phyloP scores from a whole-genome alignment of 441 rosid species.

The Croton setiger region DNA sequence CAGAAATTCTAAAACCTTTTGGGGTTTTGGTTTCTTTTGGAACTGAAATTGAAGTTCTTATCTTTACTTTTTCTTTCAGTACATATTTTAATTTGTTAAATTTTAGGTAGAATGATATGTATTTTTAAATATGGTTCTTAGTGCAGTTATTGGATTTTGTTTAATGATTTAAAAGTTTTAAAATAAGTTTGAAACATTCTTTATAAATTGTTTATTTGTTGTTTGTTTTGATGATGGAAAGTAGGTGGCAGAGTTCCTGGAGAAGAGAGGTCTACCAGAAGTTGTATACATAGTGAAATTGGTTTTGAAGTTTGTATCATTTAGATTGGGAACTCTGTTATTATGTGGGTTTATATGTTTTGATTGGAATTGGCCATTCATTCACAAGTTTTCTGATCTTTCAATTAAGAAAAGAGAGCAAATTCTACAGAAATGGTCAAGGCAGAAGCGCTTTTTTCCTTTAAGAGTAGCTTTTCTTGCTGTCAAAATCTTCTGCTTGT shows the following conservation, averaged over 20 bases:
- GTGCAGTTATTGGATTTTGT: neutral
- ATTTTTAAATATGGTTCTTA: neutral
- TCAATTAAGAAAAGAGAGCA: conserved; percentile 51
- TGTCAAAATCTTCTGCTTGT: conserved; percentile 48
- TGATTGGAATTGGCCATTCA: conserved; percentile 60
- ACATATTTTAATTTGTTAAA: no score
- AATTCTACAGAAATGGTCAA: conserved; percentile 58
- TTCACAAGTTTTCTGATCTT: conserved; percentile 63
- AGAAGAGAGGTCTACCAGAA: conserved; percentile 33
- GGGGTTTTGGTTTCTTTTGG: neutral
- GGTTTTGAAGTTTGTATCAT: conserved; percentile 51
- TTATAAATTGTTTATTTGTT: neutral
- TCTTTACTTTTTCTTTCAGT: no score
- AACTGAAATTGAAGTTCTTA: no score
- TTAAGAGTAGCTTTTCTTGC: conserved; percentile 46
- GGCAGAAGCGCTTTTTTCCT: conserved; percentile 33
- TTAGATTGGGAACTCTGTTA: conserved; percentile 63
- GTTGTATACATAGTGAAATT: conserved; percentile 40
- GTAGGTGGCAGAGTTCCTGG: conserved; percentile 65
- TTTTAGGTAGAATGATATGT: no score
- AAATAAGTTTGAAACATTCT: no score
- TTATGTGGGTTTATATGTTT: conserved; percentile 65
- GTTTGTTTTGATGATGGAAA: neutral
- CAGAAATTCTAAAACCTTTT: neutral
- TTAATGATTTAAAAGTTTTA: no score